Evolutionary conservation across 345 rosid species (phyloP), one percentile per base, ranked within the genome.

Genomic region (Bruguiera gymnorhiza): DNA sequence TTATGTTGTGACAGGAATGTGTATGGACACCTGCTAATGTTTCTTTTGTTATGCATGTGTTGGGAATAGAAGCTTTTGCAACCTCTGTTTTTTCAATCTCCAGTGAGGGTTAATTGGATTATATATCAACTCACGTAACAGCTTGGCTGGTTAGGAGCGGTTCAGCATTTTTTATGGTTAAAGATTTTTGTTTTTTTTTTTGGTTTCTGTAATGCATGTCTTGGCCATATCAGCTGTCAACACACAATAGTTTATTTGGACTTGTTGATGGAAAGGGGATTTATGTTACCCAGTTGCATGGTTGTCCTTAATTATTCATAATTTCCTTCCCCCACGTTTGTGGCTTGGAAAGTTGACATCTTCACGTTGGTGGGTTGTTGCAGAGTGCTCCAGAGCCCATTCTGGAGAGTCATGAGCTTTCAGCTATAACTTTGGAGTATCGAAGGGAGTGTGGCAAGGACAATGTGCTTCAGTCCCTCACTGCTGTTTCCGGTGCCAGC

Each of bases 381-480:
- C 69, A 72, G 75, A 67, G 71, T 23, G 43, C 70, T 70, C 84
- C 80, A 9, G 34, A 64, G 13, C 60, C 68, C 0, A 34, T 75
- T 5, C 32, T 48, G 19, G 66, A 64, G 58, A 60, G 57, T 29
- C 73, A 73, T 23, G 56, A 73, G 65, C 78, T 73, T 18, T 73
- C 54, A 0, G 51, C 52, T 8, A n/a, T 81, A 56, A 75, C 62
- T 24, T 58, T 78, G 70, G 71, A 73, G 36, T 75, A 63, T 26
- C 48, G 27, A 4, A 78, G 59, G 29, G 85, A 78, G 61, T 78
- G 82, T 31, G 11, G 32, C 55, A 60, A 0, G 15, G 76, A 76
- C 8, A 37, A 52, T 11, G 63, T 51, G 54, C 29, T 78, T 59
- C 68, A 66, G 21, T 78, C 78, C 23, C 37, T 78, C 24, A 53